A percentile compares a stretch with the other conserved stretches of the same genome.
Conservation (phyloP, 2,329 filamentous ascomycete species). For the Myriosclerotinia scirpicola region DNA sequence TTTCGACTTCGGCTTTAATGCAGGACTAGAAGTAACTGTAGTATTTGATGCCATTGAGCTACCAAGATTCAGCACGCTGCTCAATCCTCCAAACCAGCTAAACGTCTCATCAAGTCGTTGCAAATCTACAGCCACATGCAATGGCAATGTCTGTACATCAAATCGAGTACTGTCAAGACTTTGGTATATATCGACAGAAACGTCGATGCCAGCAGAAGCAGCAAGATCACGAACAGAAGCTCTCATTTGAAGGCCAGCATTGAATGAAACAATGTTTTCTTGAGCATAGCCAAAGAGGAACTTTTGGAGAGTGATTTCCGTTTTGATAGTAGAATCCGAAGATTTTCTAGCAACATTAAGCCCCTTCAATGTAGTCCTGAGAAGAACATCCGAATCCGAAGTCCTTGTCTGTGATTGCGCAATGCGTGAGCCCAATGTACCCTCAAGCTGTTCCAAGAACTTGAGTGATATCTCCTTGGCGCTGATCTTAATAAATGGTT, state of each 20-base stretch:
- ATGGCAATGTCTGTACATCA: slow-evolving; percentile 72
- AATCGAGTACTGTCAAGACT: slow-evolving; percentile 50
- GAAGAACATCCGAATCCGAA: slow-evolving; percentile 35
- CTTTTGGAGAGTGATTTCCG: slow-evolving; percentile 48
- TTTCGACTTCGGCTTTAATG: slow-evolving; percentile 47
- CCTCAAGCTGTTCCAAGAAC: slow-evolving; percentile 40
- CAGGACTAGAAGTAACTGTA: slow-evolving; percentile 48
- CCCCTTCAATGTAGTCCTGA: slow-evolving; percentile 36
- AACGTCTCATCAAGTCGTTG: slow-evolving; percentile 82
- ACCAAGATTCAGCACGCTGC: slow-evolving; percentile 85
- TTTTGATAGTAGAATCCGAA: slow-evolving; percentile 30
- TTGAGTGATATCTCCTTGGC: slow-evolving; percentile 37
- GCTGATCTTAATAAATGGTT: slow-evolving; percentile 31
- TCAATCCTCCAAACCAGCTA: slow-evolving; percentile 85
- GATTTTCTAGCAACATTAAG: slow-evolving; percentile 32
- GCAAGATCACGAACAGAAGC: slow-evolving; percentile 60
- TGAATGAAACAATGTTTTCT: slow-evolving; percentile 64
- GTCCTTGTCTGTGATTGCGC: slow-evolving; percentile 19
- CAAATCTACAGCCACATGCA: slow-evolving; percentile 75
- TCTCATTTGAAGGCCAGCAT: slow-evolving; percentile 56
- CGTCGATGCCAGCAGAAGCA: slow-evolving; percentile 56
- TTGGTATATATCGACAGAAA: slow-evolving; percentile 55
- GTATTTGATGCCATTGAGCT: slow-evolving; percentile 76
- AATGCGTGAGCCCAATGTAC: slow-evolving; percentile 28
- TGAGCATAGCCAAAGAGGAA: slow-evolving; percentile 63